A percentile compares a stretch with the other conserved stretches of the same genome.
These are phyloP conservation scores for Trichoderma cornu-damae DNA, from an alignment of 2,329 filamentous ascomycete species.

Conservation along the genomic window DNA sequence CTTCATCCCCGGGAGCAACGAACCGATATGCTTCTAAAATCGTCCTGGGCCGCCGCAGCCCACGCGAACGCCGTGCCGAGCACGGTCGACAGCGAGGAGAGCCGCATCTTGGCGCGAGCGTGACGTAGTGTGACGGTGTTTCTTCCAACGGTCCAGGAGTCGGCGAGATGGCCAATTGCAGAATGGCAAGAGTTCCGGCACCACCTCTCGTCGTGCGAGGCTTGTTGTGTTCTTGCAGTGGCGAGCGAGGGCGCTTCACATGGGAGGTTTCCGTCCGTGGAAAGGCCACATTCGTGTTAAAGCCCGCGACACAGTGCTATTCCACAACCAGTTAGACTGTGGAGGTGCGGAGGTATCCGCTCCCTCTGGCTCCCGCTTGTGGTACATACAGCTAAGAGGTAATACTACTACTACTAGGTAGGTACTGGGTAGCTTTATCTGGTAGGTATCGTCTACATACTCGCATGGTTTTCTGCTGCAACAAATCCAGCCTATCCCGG, in stretches of 20 bases:
- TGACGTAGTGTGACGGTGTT: constrained; percentile 4
- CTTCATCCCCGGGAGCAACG: constrained; percentile 22
- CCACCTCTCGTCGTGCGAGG: constrained; percentile 16
- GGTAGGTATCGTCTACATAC: too few relatives aligned
- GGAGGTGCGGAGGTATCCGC: constrained; percentile 3
- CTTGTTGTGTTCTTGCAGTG: constrained; percentile 2
- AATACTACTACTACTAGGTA: too few relatives aligned
- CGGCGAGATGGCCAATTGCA: constrained; percentile 15
- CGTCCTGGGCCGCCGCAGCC: constrained; percentile 45
- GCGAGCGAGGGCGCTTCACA: constrained; percentile 5
- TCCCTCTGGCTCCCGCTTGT: neutral
- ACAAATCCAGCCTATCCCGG: too few relatives aligned
- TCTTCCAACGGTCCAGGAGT: constrained; percentile 3
- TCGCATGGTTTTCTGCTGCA: too few relatives aligned
- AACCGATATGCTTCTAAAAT: constrained; percentile 50
- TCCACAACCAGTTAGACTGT: constrained; percentile 5
- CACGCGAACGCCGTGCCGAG: constrained; percentile 48
- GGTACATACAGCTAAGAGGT: neutral
- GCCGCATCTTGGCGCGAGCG: constrained; percentile 39
- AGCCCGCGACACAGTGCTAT: constrained; percentile 18
- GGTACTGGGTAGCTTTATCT: too few relatives aligned
- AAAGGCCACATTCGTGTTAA: constrained; percentile 19
- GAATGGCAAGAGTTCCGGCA: constrained; percentile 8
- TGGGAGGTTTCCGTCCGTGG: constrained; percentile 3
- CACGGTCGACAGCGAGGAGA: constrained; percentile 43